phyloP scores from a whole-genome alignment of 352 stramenopile species.

The Pythium insidiosum region DNA sequence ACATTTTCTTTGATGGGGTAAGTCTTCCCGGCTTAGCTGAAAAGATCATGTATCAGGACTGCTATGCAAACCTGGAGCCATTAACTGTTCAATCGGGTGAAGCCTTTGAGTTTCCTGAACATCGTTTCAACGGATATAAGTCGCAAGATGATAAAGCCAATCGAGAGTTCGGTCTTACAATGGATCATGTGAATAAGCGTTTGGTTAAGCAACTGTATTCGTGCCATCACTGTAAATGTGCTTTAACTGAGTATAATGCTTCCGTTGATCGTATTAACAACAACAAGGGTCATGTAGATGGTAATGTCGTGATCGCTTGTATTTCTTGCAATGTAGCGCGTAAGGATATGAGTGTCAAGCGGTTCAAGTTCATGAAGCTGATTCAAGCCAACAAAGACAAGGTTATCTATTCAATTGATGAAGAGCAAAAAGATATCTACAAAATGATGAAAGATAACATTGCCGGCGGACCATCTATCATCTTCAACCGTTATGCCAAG shows the following conservation, averaged over 20 bases:
- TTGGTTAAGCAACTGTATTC: conserved; percentile 17
- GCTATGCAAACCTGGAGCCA: conserved; percentile 7
- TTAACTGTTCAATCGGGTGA: not conserved
- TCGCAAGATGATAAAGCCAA: conserved; percentile 14
- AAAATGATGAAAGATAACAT: conserved; percentile 13
- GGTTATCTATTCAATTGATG: conserved; percentile 13
- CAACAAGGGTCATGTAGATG: conserved; percentile 10
- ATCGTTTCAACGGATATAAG: conserved; percentile 12
- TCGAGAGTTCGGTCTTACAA: conserved; percentile 11
- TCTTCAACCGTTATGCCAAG: conserved; percentile 11
- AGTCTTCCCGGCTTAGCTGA: conserved; percentile 2
- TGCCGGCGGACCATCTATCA: conserved; percentile 12
- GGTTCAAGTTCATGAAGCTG: conserved; percentile 12
- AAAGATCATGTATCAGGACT: conserved; percentile 19
- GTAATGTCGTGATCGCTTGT: conserved; percentile 14
- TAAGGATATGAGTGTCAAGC: conserved; percentile 10
- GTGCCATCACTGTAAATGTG: conserved; percentile 14
- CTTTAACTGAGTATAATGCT: conserved; percentile 12
- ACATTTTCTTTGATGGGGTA: conserved; percentile 7
- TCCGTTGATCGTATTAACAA: conserved; percentile 21
- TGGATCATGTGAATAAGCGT: conserved; percentile 10
- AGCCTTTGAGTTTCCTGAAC: conserved; percentile 11
- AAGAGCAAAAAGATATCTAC: conserved; percentile 16
- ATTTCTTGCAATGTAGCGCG: conserved; percentile 10
- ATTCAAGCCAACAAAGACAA: conserved; percentile 13